Conservation (phyloP, 2,329 filamentous ascomycete species). For the Cladorrhinum sp. region DNA sequence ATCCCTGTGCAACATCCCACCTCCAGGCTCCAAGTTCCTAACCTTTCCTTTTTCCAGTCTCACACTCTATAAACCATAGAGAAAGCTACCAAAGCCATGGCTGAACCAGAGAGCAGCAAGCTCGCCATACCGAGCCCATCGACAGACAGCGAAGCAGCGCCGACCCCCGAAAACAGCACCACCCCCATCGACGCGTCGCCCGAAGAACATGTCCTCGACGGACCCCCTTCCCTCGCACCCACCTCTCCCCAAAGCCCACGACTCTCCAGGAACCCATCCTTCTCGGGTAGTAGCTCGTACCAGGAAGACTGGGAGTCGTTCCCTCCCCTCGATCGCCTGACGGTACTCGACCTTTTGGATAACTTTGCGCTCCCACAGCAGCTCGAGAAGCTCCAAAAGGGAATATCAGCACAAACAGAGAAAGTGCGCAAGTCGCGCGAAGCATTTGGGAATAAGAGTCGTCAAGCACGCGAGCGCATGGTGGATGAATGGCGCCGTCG, state of each 20-base stretch:
- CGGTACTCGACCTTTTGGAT: slow-evolving; percentile 89
- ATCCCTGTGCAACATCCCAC: neutral
- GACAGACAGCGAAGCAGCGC: slow-evolving; percentile 43
- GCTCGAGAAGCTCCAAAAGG: slow-evolving; percentile 84
- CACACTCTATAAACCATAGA: slow-evolving; percentile 24
- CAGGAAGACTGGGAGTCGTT: slow-evolving; percentile 86
- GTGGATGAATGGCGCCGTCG: slow-evolving; percentile 90
- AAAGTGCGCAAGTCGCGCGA: slow-evolving; percentile 81
- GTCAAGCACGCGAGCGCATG: slow-evolving; percentile 80
- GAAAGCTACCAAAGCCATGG: slow-evolving; percentile 41
- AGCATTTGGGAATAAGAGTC: slow-evolving; percentile 70
- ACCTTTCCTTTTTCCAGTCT: neutral
- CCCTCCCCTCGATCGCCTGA: slow-evolving; percentile 83
- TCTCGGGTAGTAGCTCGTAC: slow-evolving; percentile 80
- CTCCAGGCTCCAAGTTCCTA: neutral
- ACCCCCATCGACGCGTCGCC: slow-evolving; percentile 43
- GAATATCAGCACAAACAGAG: slow-evolving; percentile 76
- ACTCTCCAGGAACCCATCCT: slow-evolving; percentile 74
- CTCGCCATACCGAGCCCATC: slow-evolving; percentile 37
- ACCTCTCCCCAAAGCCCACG: slow-evolving; percentile 48
- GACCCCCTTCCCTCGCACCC: slow-evolving; percentile 51
- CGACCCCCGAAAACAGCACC: slow-evolving; percentile 42
- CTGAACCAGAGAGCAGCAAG: slow-evolving; percentile 33
- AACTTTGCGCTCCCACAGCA: slow-evolving; percentile 89
- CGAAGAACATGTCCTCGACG: slow-evolving; percentile 39